Conservation (phyloP, 495 filamentous ascomycete genomes). For the Aspergillus funiculosus region DNA sequence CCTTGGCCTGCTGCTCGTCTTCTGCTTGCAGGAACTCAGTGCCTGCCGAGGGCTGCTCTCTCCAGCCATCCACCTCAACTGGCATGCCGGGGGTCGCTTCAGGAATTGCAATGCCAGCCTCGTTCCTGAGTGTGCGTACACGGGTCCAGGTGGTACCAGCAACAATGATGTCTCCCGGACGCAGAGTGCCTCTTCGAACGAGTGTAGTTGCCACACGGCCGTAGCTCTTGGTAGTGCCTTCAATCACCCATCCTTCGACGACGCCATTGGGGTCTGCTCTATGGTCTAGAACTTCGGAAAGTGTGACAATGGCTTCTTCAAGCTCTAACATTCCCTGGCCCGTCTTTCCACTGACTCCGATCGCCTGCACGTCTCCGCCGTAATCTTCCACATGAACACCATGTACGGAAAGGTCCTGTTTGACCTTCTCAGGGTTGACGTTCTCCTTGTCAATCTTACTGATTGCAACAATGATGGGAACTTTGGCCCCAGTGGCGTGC, state of each 20-base stretch:
- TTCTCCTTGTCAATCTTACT: slow-evolving; percentile 93
- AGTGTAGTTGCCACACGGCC: slow-evolving; percentile 87
- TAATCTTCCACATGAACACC: slow-evolving; percentile 91
- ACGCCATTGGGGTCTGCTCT: slow-evolving; percentile 70
- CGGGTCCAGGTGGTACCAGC: slow-evolving; percentile 82
- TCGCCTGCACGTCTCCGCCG: slow-evolving; percentile 89
- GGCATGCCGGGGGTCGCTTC: slow-evolving; percentile 84
- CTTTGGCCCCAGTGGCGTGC: slow-evolving; percentile 82
- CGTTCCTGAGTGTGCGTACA: slow-evolving; percentile 75
- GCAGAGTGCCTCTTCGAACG: slow-evolving; percentile 79
- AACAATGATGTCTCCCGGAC: slow-evolving; percentile 75
- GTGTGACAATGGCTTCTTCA: slow-evolving; percentile 78
- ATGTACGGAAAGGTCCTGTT: slow-evolving; percentile 77
- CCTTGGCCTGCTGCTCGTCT: slow-evolving; percentile 71
- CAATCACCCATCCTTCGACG: slow-evolving; percentile 90
- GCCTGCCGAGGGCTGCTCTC: slow-evolving; percentile 82
- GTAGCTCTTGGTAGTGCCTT: slow-evolving; percentile 81
- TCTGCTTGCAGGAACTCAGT: slow-evolving; percentile 79
- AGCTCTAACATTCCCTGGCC: slow-evolving; percentile 87
- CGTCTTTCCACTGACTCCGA: slow-evolving; percentile 87
- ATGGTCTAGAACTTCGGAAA: slow-evolving; percentile 85
- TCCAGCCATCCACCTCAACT: slow-evolving; percentile 91
- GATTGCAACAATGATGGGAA: slow-evolving; percentile 96
- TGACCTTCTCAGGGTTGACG: slow-evolving; percentile 72
- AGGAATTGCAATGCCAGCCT: slow-evolving; percentile 65